Evolutionary conservation across 2,329 filamentous ascomycete species (phyloP), one percentile per base, ranked within the genome.

Genomic region (Hymenoscyphus albidus): DNA sequence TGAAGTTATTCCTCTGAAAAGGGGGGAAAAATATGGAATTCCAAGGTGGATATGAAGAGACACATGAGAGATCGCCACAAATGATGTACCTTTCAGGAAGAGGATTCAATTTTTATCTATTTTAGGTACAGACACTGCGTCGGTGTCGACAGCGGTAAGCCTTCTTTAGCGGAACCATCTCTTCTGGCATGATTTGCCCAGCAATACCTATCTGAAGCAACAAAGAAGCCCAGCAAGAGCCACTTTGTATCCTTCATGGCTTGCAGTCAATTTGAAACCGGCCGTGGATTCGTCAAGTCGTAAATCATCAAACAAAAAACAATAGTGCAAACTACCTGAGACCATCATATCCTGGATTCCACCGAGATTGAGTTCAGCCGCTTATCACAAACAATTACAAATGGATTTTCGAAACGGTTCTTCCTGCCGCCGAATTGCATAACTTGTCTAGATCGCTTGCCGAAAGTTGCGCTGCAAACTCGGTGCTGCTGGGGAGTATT

Each of bases 401-500:
- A 51, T 31, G 42, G 39, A 70, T 67, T 58, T 64, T 63, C 14
- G 68, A 70, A 32, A 70, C 65, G 3, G 40, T 4, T 13, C 62
- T 63, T 16, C 40, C 63, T 5, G 61, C 13, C 22, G 35, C 32
- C 5, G 57, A 35, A 35, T 44, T 58, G 39, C 64, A 69, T 44
- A 71, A 54, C 1, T 51, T 18, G 10, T 68, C 64, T 42, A 71
- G 62, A 61, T 78, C 76, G 35, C 73, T 73, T 5, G 77, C 72
- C 59, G 76, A 76, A 14, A 83, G 70, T 55, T 74, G 76, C 42
- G 76, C 70, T 54, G 73, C 62, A 70, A 83, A 83, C 67, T 79
- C 76, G 42, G 77, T 77, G 67, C 72, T 59, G 18, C 65, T 40
- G 5, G 68, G 59, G 10, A 72, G 56, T 9, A 72, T 65, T 22